A percentile compares a stretch with the other conserved stretches of the same genome.
Conservation (phyloP, 2,329 filamentous ascomycete genomes). For the Neofusicoccum cordaticola region DNA sequence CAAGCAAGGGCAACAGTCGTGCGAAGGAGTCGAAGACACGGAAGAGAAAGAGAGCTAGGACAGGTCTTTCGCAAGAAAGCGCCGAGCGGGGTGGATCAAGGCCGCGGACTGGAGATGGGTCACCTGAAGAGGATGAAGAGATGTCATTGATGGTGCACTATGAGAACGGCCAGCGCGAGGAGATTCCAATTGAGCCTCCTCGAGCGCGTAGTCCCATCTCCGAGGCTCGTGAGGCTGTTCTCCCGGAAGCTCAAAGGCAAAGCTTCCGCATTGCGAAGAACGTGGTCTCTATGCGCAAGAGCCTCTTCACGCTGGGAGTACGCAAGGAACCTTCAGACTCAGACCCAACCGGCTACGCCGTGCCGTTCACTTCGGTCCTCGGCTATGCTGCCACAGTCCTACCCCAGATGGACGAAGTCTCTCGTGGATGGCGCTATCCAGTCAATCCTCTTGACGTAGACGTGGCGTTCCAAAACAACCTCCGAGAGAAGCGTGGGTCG, state of each 20-base stretch:
- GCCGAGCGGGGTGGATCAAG: slow-evolving; percentile 46
- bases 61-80: slow-evolving; percentile 40
- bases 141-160: slow-evolving; percentile 57
- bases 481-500: slow-evolving; percentile 55
- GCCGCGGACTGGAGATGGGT: slow-evolving; percentile 45
- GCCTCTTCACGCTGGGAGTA: slow-evolving; percentile 51
- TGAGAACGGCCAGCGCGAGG: slow-evolving; percentile 58
- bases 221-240: slow-evolving; percentile 43
- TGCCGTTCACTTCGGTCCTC: slow-evolving; percentile 41
- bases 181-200: slow-evolving; percentile 49
- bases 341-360: slow-evolving; percentile 38
- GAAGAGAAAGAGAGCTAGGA: slow-evolving; percentile 58
- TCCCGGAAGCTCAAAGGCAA: slow-evolving; percentile 52
- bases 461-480: slow-evolving; percentile 54
- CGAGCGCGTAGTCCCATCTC: slow-evolving; percentile 29
- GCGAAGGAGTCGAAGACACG: slow-evolving; percentile 37
- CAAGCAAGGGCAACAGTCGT: slow-evolving; percentile 5
- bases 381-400: slow-evolving; percentile 44
- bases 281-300: slow-evolving; percentile 53
- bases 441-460: slow-evolving; percentile 53
- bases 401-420: slow-evolving; percentile 56
- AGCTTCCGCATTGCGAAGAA: slow-evolving; percentile 57
- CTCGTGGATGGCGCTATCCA: slow-evolving; percentile 58
- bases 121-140: slow-evolving; percentile 36
- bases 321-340: slow-evolving; percentile 23